A percentile compares a stretch with the other conserved stretches of the same genome.
Evolutionary conservation across 2,329 filamentous ascomycete species (phyloP).

Genomic region (Epichloe glyceriae): DNA sequence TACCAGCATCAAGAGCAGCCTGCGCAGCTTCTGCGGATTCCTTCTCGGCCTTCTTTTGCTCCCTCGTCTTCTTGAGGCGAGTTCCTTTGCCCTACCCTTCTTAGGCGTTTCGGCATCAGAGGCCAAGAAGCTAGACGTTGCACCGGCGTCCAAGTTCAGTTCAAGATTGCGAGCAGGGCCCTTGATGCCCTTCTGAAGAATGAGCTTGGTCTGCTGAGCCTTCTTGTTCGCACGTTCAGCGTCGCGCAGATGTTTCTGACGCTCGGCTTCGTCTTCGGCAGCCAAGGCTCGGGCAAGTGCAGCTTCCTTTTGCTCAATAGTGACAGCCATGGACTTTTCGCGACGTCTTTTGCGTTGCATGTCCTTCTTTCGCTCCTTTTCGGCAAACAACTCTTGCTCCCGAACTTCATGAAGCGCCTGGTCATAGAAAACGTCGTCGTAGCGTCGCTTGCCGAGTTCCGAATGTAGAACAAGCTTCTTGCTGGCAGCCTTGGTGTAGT

Average conservation of each 20-base stretch:
- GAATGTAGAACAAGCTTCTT: constrained; percentile 56
- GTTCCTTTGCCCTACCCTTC: constrained; percentile 46
- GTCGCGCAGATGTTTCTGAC: constrained; percentile 67
- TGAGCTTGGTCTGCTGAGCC: constrained; percentile 77
- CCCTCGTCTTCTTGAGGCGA: constrained; percentile 81
- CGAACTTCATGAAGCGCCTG: constrained; percentile 78
- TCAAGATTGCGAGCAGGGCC: constrained; percentile 59
- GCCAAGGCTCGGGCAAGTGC: constrained; percentile 66
- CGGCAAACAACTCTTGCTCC: constrained; percentile 77
- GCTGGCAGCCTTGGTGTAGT: constrained; percentile 44
- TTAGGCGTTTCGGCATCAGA: constrained; percentile 42
- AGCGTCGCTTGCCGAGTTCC: constrained; percentile 60
- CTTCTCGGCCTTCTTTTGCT: constrained; percentile 71
- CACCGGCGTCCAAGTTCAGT: constrained; percentile 72
- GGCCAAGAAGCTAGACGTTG: constrained; percentile 72
- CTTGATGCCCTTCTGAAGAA: constrained; percentile 76
- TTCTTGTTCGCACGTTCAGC: constrained; percentile 88
- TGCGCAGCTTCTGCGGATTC: constrained; percentile 78
- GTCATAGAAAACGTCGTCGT: constrained; percentile 63
- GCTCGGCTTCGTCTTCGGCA: constrained; percentile 71
- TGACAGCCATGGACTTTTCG: constrained; percentile 90
- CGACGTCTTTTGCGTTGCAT: constrained; percentile 96
- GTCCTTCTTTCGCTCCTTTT: constrained; percentile 99
- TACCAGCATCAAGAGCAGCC: constrained; percentile 66
- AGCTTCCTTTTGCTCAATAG: constrained; percentile 78